phyloP scores from a whole-genome alignment of 176 grass and related monocot species.

The Lolium multiflorum region DNA sequence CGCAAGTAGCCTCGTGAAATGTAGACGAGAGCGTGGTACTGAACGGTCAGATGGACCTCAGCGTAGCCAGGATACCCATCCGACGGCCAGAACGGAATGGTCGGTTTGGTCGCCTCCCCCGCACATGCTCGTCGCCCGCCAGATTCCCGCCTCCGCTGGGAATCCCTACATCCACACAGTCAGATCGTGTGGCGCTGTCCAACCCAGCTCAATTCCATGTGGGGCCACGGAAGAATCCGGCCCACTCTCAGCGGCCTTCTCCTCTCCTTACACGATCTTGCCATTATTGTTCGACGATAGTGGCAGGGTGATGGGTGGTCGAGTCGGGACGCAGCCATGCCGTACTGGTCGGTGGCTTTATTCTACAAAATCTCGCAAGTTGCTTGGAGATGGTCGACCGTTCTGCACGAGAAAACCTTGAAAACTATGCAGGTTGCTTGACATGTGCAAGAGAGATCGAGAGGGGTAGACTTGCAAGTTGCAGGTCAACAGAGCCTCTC shows the following conservation, averaged over 20 bases:
- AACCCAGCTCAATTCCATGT: conserved; percentile 17
- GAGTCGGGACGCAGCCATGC: conserved; percentile 13
- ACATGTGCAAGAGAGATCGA: neutral
- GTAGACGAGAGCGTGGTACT: neutral
- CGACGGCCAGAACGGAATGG: conserved; percentile 29
- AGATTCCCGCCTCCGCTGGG: conserved; percentile 32
- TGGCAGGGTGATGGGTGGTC: conserved; percentile 6
- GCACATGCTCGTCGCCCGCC: conserved; percentile 21
- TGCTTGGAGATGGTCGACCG: neutral
- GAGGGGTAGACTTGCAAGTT: neutral
- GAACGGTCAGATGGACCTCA: neutral
- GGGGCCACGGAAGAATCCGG: accelerated
- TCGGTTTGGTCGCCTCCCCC: conserved; percentile 53
- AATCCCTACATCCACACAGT: neutral
- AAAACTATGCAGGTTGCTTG: neutral
- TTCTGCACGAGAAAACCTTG: neutral
- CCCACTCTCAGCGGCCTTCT: neutral
- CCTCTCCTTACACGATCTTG: neutral
- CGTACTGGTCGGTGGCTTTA: conserved; percentile 56
- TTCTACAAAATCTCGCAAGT: conserved; percentile 31
- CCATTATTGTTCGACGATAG: neutral
- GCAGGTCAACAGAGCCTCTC: conserved; percentile 11
- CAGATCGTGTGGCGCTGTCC: neutral
- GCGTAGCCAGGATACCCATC: conserved; percentile 38
- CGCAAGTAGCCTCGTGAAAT: neutral